Evolutionary conservation across 169 alveolate species (phyloP), one percentile per base, ranked within the genome.

Genomic region (Cystoisospora suis): DNA sequence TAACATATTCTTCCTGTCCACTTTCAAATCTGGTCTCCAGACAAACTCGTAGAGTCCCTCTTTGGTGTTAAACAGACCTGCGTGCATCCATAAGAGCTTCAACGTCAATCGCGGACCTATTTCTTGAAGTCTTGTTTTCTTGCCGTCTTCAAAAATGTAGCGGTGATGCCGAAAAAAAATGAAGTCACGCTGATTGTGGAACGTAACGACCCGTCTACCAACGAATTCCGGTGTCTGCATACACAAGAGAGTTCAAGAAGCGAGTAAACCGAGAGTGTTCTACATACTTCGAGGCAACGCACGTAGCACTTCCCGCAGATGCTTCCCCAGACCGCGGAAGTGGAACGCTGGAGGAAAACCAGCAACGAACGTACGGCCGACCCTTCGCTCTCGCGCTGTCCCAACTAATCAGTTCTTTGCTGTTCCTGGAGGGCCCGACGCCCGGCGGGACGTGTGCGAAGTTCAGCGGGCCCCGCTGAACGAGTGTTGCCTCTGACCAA

Each of bases 41-140:
- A 97, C 88, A 91, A 95, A 97, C 90, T 97, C 99, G 90, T 92
- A 97, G 89, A 94, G 92, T 46, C 98, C 98, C 87, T 69, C 86
- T 46, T 53, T 36, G 29, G 90, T 75, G 87, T 65, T 96, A 86
- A 94, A 96, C 20, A 96, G 92, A 32, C 98, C 97, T 89, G 96
- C 97, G 96, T 98, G 98, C 42, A 99, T 95, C 93, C 97, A 97
- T 87, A 96, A 95, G 70, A 98, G 94, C 95, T 98, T 98, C 93
- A 99, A 94, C 72, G 99, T 98, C 94, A 99, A 98, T 77, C 99
- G 96, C 15, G 99, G 99, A 0, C 99, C 99, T 40, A 99, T 98
- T 95, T 99, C 99, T 94, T 97, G 97, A 89, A 99, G 94, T 42
- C 95, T 27, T 4, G 34, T 61, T 81, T 86, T 75, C 44, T 70